Conservation (phyloP, 1,284 basidiomycete genomes). For the Tylopilus orsonianus region DNA sequence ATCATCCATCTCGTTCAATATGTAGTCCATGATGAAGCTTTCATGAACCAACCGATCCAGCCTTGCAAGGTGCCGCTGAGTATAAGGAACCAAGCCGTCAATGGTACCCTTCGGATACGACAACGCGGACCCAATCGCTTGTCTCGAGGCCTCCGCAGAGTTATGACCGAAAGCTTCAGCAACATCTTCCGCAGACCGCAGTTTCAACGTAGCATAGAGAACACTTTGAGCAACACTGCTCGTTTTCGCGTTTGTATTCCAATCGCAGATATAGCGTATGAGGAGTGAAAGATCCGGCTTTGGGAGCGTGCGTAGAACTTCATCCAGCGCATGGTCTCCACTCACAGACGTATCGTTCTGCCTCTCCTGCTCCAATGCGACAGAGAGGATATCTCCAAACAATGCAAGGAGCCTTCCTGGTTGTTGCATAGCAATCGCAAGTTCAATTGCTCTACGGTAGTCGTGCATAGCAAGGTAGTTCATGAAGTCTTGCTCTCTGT, state of each 20-base stretch:
- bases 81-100: slow-evolving; percentile 89
- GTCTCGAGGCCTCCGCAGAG: slow-evolving; percentile 25
- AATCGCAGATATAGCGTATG: slow-evolving; percentile 82
- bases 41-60: slow-evolving; percentile 90
- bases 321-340: slow-evolving; percentile 73
- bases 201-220: slow-evolving; percentile 79
- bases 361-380: slow-evolving; percentile 23
- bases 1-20: slow-evolving; percentile 90
- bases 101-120: slow-evolving; percentile 72
- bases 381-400: slow-evolving; percentile 65
- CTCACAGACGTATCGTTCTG: slow-evolving; percentile 45
- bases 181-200: slow-evolving; percentile 73
- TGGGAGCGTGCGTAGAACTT: slow-evolving; percentile 73
- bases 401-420: slow-evolving; percentile 85
- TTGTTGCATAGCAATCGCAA: slow-evolving; percentile 91
- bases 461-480: slow-evolving; percentile 90
- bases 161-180: slow-evolving; percentile 63
- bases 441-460: slow-evolving; percentile 87
- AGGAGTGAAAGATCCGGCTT: slow-evolving; percentile 79
- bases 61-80: slow-evolving; percentile 85
- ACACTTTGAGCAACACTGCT: slow-evolving; percentile 85
- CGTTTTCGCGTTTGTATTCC: slow-evolving; percentile 92
- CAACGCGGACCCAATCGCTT: slow-evolving; percentile 36
- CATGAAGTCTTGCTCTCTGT: slow-evolving; percentile 91
- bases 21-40: slow-evolving; percentile 91